Conservation (phyloP, 192 early-diverging fungal species). For the Entomortierella parvispora region DNA sequence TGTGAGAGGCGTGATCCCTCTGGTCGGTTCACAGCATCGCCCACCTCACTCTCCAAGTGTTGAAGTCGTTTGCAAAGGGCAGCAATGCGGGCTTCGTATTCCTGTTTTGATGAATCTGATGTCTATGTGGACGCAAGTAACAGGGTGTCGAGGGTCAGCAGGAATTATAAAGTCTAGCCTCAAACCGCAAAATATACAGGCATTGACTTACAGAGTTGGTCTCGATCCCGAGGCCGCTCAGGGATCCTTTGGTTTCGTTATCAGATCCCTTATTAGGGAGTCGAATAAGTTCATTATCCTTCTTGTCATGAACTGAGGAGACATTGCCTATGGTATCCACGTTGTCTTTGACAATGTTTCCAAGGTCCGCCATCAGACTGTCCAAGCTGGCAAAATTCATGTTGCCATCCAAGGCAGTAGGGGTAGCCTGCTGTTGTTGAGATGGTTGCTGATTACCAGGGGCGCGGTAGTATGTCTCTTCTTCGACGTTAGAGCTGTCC, state of each 20-base stretch:
- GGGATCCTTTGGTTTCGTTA: slow-evolving; percentile 6
- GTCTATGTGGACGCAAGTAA: slow-evolving; percentile 15
- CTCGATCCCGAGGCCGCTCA: slow-evolving; percentile 27
- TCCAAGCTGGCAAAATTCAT: slow-evolving; percentile 73
- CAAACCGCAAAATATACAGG: not conserved
- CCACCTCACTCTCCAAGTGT: slow-evolving; percentile 71
- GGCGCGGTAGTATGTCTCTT: slow-evolving; percentile 35
- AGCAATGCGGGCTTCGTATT: slow-evolving; percentile 71
- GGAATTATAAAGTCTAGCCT: not conserved
- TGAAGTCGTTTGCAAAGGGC: slow-evolving; percentile 72
- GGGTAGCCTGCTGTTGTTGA: slow-evolving; percentile 13
- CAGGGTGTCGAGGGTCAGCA: not conserved
- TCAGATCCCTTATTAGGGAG: slow-evolving; percentile 6
- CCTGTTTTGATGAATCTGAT: slow-evolving; percentile 59
- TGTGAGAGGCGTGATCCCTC: slow-evolving; percentile 45
- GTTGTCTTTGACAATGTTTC: slow-evolving; percentile 64
- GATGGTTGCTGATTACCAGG: slow-evolving; percentile 6
- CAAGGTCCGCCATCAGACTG: slow-evolving; percentile 81
- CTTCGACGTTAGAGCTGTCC: slow-evolving; percentile 37
- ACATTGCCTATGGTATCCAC: slow-evolving; percentile 2
- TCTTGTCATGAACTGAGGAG: not conserved
- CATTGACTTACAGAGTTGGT: slow-evolving; percentile 10
- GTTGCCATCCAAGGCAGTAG: slow-evolving; percentile 34
- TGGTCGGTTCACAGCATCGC: slow-evolving; percentile 40
- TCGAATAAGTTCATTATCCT: slow-evolving; percentile 11